Percentiles rank a stretch among this genome's conserved stretches.
Evolutionary conservation across 2,329 filamentous ascomycete species (phyloP).

Genomic region (Beauveria sp.): DNA sequence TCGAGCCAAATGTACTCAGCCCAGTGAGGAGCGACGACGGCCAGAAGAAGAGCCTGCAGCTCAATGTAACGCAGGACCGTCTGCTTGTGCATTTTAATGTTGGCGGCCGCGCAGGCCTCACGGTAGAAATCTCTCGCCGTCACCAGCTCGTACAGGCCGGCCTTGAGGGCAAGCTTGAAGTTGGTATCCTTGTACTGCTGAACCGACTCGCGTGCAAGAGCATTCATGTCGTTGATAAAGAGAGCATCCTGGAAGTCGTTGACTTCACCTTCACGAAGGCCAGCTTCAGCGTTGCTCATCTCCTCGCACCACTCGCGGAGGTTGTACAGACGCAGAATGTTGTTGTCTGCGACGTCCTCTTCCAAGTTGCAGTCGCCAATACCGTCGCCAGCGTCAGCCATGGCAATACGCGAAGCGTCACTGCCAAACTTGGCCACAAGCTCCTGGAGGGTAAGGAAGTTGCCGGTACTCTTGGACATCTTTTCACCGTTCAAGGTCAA

Average conservation of each 20-base stretch:
- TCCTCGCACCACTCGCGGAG: slow-evolving; percentile 92
- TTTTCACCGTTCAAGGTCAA: slow-evolving; percentile 93
- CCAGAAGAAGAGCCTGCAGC: slow-evolving; percentile 74
- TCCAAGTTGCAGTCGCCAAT: slow-evolving; percentile 97
- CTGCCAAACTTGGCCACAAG: slow-evolving; percentile 88
- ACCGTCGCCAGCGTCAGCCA: slow-evolving; percentile 90
- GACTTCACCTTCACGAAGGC: slow-evolving; percentile 66
- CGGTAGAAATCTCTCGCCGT: slow-evolving; percentile 85
- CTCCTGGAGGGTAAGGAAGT: slow-evolving; percentile 88
- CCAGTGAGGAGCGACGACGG: slow-evolving; percentile 87
- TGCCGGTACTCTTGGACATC: slow-evolving; percentile 97
- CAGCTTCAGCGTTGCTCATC: slow-evolving; percentile 58
- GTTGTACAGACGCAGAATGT: slow-evolving; percentile 74
- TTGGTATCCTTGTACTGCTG: slow-evolving; percentile 72
- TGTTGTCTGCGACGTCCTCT: slow-evolving; percentile 86
- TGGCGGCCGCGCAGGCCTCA: slow-evolving; percentile 67
- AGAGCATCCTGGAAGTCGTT: slow-evolving; percentile 78
- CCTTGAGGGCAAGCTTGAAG: slow-evolving; percentile 75
- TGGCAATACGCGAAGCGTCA: slow-evolving; percentile 81
- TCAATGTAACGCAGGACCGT: slow-evolving; percentile 75
- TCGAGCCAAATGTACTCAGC: slow-evolving; percentile 91
- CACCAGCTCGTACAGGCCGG: slow-evolving; percentile 85
- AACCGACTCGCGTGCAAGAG: slow-evolving; percentile 68
- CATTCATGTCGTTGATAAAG: slow-evolving; percentile 90
- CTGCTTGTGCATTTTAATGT: slow-evolving; percentile 80